These are phyloP conservation scores for Fraxinus baroniana DNA, from an alignment of 305 asterid genomes.

Conservation along the genomic window DNA sequence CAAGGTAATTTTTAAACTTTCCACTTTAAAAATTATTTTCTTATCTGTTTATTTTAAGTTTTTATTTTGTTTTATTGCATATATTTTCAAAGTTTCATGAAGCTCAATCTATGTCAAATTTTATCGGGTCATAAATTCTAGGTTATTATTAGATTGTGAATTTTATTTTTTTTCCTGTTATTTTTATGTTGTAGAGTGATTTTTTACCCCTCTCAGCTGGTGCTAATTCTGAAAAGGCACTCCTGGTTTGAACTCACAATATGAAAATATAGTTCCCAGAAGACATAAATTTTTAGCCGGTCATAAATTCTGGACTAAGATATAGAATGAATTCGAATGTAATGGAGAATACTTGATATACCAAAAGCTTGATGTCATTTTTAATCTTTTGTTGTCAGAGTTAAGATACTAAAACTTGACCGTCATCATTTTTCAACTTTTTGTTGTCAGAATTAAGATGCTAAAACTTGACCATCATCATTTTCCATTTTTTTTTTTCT, in stretches of 20 bases:
- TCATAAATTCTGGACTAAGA: not conserved
- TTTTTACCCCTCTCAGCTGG: not conserved
- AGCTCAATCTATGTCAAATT: not conserved
- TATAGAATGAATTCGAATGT: not conserved
- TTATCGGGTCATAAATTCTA: not conserved
- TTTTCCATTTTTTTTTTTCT: not conserved
- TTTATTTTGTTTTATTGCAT: not conserved
- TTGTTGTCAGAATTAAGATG: not conserved
- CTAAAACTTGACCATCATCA: not conserved
- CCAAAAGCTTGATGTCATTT: not conserved
- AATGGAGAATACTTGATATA: not conserved
- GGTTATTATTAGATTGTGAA: not conserved
- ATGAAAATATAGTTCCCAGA: not conserved
- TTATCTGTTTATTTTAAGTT: not conserved
- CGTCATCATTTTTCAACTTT: not conserved
- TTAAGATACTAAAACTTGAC: not conserved
- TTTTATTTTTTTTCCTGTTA: not conserved
- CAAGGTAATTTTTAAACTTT: slow-evolving; percentile 56
- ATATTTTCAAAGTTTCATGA: not conserved
- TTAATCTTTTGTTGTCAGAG: not conserved
- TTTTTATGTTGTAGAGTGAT: not conserved
- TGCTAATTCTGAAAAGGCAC: not conserved
- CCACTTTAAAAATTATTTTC: slow-evolving; percentile 9
- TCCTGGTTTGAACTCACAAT: not conserved
- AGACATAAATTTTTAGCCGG: not conserved